Percentiles rank a stretch among this genome's conserved stretches.
phyloP scores from a whole-genome alignment of 2,329 filamentous ascomycete genomes.

The Alternaria sp. region DNA sequence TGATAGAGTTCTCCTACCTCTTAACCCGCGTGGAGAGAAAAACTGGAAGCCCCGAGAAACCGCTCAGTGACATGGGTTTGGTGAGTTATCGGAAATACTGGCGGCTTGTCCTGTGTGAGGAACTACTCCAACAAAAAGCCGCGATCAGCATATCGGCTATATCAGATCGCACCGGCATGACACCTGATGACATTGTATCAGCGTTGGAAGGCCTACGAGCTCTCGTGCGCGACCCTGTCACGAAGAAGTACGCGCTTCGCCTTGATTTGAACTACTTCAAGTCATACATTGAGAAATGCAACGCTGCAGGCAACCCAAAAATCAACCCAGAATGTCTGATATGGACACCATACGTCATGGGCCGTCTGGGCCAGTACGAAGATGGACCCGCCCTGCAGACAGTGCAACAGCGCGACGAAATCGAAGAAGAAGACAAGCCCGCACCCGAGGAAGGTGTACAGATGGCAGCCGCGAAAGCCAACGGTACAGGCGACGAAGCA shows the following conservation, averaged over 20 bases:
- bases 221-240: constrained; percentile 86
- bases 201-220: constrained; percentile 89
- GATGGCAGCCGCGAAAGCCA: constrained; percentile 38
- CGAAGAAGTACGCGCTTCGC: constrained; percentile 86
- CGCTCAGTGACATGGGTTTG: constrained; percentile 94
- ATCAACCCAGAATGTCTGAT: constrained; percentile 81
- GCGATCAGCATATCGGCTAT: constrained; percentile 67
- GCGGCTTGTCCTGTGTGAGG: constrained; percentile 85
- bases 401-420: constrained; percentile 84
- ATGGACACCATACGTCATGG: constrained; percentile 98
- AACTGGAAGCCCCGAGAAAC: constrained; percentile 95
- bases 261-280: constrained; percentile 85
- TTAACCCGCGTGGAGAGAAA: constrained; percentile 92
- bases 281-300: constrained; percentile 87
- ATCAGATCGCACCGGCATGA: constrained; percentile 92
- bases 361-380: constrained; percentile 82
- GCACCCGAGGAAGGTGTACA: constrained; percentile 54
- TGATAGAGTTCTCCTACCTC: constrained; percentile 98
- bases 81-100: constrained; percentile 98
- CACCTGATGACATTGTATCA: constrained; percentile 93
- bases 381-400: constrained; percentile 81
- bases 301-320: constrained; percentile 84
- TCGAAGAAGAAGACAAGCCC: constrained; percentile 53
- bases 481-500: constrained; percentile 24
- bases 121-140: constrained; percentile 70